Percentiles rank a stretch among this genome's conserved stretches.
Conservation (phyloP, 2,329 filamentous ascomycete genomes). For the Helotiales sp. region DNA sequence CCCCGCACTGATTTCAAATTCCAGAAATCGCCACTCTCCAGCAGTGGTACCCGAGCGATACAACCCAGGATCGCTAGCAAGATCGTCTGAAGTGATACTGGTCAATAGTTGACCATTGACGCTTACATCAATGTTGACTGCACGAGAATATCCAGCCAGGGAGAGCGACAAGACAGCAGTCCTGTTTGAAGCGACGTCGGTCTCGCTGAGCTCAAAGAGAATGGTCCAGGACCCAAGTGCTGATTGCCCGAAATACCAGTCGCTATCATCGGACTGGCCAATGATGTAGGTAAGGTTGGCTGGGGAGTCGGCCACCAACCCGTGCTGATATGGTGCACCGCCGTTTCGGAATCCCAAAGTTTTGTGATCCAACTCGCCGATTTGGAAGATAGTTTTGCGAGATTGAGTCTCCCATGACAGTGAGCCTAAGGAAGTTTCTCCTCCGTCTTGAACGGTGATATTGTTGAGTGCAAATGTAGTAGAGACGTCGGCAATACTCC, state of each 20-base stretch:
- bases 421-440: constrained; percentile 39
- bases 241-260: constrained; percentile 51
- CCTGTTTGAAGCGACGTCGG: background rate
- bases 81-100: too few relatives aligned
- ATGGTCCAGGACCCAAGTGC: constrained; percentile 15
- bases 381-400: constrained; percentile 46
- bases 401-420: constrained; percentile 42
- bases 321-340: constrained; percentile 46
- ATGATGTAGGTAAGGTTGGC: constrained; percentile 46
- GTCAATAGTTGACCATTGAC: background rate
- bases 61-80: too few relatives aligned
- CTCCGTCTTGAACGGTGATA: constrained; percentile 38
- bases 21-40: too few relatives aligned
- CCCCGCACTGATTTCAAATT: too few relatives aligned
- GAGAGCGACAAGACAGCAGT: constrained; percentile 12
- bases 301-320: constrained; percentile 43
- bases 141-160: constrained; percentile 17
- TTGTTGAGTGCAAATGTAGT: constrained; percentile 45
- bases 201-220: constrained; percentile 4
- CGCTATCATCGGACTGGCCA: constrained; percentile 38
- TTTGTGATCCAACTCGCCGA: constrained; percentile 50
- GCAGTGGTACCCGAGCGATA: too few relatives aligned
- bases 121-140: background rate
- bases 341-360: constrained; percentile 45
- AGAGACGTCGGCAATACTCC: constrained; percentile 43